phyloP scores from a whole-genome alignment of 2,329 filamentous ascomycete genomes.

The Magnaporthiopsis rhizophila region DNA sequence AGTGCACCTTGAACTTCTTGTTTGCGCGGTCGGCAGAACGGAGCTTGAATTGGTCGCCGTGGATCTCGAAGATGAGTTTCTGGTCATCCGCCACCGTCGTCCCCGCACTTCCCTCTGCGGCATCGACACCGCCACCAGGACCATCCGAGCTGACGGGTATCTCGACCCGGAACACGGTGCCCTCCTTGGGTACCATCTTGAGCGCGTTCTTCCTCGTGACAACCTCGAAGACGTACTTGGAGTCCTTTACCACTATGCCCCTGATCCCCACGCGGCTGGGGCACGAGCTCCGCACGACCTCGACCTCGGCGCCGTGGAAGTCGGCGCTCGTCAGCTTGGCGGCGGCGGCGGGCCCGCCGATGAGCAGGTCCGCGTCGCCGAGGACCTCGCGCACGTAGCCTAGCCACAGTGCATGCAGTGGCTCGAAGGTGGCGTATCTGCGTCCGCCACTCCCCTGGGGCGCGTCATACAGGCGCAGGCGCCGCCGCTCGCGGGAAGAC shows the following conservation, averaged over 20 bases:
- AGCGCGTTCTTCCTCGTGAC: slow-evolving; percentile 63
- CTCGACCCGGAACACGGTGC: slow-evolving; percentile 73
- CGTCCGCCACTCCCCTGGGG: slow-evolving; percentile 48
- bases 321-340: slow-evolving; percentile 79
- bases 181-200: slow-evolving; percentile 83
- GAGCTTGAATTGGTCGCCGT: slow-evolving; percentile 80
- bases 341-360: slow-evolving; percentile 51
- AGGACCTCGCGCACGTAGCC: slow-evolving; percentile 80
- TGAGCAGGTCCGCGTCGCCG: slow-evolving; percentile 45
- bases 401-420: slow-evolving; percentile 71
- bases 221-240: slow-evolving; percentile 78
- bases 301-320: slow-evolving; percentile 77
- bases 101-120: slow-evolving; percentile 6
- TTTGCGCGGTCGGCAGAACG: slow-evolving; percentile 78
- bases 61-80: slow-evolving; percentile 67
- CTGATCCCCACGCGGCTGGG: slow-evolving; percentile 71
- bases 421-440: slow-evolving; percentile 69
- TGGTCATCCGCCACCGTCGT: slow-evolving; percentile 12
- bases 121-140: slow-evolving; percentile 11
- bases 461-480: slow-evolving; percentile 65
- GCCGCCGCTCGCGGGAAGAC: slow-evolving; percentile 70
- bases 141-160: slow-evolving; percentile 40
- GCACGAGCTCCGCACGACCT: slow-evolving; percentile 77
- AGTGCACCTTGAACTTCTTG: slow-evolving; percentile 85
- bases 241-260: slow-evolving; percentile 85